Evolutionary conservation across 768 basidiomycete genomes (phyloP), one percentile per base, ranked within the genome.

Genomic region (Vishniacozyma victoriae): DNA sequence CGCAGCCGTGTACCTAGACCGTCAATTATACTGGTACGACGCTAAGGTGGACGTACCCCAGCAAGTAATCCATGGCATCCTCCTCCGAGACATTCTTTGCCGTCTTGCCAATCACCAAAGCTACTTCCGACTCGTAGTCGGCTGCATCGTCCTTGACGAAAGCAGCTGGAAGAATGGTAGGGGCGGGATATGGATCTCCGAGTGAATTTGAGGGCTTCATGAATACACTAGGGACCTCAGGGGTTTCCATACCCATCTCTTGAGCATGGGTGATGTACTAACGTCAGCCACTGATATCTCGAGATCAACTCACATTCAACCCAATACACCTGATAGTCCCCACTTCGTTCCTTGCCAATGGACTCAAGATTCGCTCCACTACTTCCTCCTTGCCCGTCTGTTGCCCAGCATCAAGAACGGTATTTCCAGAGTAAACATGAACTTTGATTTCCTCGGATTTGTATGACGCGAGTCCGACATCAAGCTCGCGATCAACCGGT

Each of bases 31-130:
- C 5, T 14, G 33, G 33, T 16, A 27, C n/a, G 16, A 16, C 20
- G 19, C 9, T 2, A 37, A 14, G 2, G 9, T 24, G 29, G 9
- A 58, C 53, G 37, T 49, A 92, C 2, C 80, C 88, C 0, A 91
- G 78, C 15, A 92, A 84, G 59, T 89, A 89, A 67, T 90, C 83
- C 35, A 91, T 76, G 0, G 89, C 89, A 5, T 90, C 81, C 1
- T 75, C 80, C 64, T 86, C 86, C 0, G 81, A 78, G 19, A 93
- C 86, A 62, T 91, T 73, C 75, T 84, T 87, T 13, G 83, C 83
- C 1, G 81, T 66, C 65, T 85, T 87, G 33, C 88, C 87, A 42
- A 93, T 85, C 46, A 91, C 83, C 55, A 93, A 78, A 1, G 45
- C 72, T 13, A 71, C 31, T 38, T 73, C 72, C 2, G 58, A 38